Percentiles rank a stretch among this genome's conserved stretches.
Conservation (phyloP, 208 protist species). For the Phytomonas francai region DNA sequence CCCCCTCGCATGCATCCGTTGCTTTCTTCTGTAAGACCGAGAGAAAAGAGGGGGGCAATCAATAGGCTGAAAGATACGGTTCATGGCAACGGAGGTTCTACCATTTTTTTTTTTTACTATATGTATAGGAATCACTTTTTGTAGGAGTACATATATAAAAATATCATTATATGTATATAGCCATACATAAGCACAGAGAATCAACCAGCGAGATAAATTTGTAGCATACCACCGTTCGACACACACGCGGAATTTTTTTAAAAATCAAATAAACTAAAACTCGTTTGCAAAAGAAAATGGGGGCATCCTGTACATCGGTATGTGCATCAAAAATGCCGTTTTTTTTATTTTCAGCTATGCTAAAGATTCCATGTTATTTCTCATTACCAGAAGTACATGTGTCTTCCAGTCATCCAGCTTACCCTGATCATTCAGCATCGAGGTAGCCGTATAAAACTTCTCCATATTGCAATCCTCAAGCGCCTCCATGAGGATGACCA, state of each 20-base stretch:
- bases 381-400: constrained; percentile 71
- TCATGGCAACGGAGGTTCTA: neutral
- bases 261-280: neutral
- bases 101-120: no score
- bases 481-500: constrained; percentile 57
- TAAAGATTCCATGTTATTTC: constrained; percentile 79
- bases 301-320: no score
- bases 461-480: constrained; percentile 61
- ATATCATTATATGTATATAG: no score
- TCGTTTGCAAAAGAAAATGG: no score
- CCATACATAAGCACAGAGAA: neutral
- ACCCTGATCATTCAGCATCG: constrained; percentile 57
- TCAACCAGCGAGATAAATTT: neutral
- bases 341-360: constrained; percentile 22
- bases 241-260: neutral
- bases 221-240: neutral
- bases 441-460: constrained; percentile 73
- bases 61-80: neutral
- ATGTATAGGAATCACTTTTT: neutral
- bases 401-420: constrained; percentile 86
- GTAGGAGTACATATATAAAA: neutral
- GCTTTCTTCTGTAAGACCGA: neutral
- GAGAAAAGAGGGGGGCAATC: neutral
- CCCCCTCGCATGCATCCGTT: neutral
- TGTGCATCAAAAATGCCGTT: no score